phyloP scores from a whole-genome alignment of 805 yeast genomes.

The Nakazawaea anatomiae region DNA sequence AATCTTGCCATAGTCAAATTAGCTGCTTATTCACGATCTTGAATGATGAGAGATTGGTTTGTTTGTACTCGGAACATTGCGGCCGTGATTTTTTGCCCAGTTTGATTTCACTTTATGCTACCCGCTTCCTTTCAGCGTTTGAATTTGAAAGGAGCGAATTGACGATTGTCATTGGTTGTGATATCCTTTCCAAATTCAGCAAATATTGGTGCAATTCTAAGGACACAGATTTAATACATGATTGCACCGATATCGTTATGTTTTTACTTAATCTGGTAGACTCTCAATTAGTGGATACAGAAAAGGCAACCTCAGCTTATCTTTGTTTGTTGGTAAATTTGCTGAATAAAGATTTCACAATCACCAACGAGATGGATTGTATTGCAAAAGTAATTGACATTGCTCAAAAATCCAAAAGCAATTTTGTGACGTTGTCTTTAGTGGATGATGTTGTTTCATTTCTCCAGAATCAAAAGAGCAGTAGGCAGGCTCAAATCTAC shows the following conservation, averaged over 20 bases:
- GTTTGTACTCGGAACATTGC: not conserved
- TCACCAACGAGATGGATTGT: not conserved
- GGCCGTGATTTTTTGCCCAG: slow-evolving; percentile 8
- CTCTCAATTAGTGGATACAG: slow-evolving; percentile 35
- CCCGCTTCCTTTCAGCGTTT: slow-evolving; percentile 22
- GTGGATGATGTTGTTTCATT: slow-evolving; percentile 13
- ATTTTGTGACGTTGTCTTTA: slow-evolving; percentile 19
- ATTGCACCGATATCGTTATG: slow-evolving; percentile 39
- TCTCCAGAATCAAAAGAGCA: slow-evolving; percentile 8
- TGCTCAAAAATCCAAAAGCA: slow-evolving; percentile 6
- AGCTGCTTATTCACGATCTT: not conserved
- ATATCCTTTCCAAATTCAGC: slow-evolving; percentile 21
- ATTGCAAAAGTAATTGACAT: slow-evolving; percentile 11
- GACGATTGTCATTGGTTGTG: slow-evolving; percentile 28
- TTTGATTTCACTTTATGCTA: slow-evolving; percentile 27
- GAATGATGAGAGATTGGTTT: not conserved
- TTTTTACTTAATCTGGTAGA: slow-evolving; percentile 38
- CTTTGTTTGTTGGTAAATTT: slow-evolving; percentile 27
- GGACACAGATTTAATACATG: slow-evolving; percentile 27
- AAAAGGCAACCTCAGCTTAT: slow-evolving; percentile 24
- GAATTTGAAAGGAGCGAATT: slow-evolving; percentile 34
- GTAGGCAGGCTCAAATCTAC: slow-evolving; percentile 23
- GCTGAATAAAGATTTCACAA: slow-evolving; percentile 12
- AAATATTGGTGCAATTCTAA: slow-evolving; percentile 21
- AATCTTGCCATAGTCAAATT: not conserved